Conservation (phyloP, 345 rosid species). For the Trapa bicornis region DNA sequence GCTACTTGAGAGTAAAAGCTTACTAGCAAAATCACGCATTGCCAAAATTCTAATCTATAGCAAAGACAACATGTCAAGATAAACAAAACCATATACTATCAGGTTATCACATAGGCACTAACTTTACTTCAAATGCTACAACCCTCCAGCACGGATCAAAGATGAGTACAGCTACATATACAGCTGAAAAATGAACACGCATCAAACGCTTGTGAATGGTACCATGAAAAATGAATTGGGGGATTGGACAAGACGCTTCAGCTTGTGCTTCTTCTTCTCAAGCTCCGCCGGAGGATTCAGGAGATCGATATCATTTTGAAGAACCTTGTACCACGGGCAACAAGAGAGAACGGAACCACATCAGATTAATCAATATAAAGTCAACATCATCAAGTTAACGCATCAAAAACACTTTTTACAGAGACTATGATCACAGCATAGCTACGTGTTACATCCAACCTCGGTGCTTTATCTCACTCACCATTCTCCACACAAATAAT, state of each 20-base stretch:
- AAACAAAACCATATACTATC: conserved; percentile 1
- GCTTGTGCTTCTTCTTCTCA: conserved; percentile 80
- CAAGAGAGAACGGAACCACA: not conserved
- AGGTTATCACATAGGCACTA: not conserved
- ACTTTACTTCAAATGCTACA: not conserved
- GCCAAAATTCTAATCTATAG: not conserved
- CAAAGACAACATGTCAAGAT: not conserved
- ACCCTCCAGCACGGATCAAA: not conserved
- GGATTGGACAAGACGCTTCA: conserved; percentile 65
- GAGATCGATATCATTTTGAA: conserved; percentile 60
- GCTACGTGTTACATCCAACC: not conserved
- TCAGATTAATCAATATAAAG: not conserved
- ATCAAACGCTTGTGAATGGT: no score
- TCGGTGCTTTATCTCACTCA: not conserved
- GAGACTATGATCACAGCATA: not conserved
- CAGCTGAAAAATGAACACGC: no score
- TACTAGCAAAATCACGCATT: not conserved
- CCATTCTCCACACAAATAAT: not conserved
- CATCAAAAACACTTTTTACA: not conserved
- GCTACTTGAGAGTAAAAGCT: not conserved
- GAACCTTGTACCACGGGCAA: conserved; percentile 20
- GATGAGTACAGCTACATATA: no score
- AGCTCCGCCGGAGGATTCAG: conserved; percentile 65
- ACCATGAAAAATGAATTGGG: conserved; percentile 73
- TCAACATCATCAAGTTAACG: not conserved